These are phyloP conservation scores for Cyclospora cayetanensis DNA, from an alignment of 169 alveolate genomes.

Conservation along the genomic window DNA sequence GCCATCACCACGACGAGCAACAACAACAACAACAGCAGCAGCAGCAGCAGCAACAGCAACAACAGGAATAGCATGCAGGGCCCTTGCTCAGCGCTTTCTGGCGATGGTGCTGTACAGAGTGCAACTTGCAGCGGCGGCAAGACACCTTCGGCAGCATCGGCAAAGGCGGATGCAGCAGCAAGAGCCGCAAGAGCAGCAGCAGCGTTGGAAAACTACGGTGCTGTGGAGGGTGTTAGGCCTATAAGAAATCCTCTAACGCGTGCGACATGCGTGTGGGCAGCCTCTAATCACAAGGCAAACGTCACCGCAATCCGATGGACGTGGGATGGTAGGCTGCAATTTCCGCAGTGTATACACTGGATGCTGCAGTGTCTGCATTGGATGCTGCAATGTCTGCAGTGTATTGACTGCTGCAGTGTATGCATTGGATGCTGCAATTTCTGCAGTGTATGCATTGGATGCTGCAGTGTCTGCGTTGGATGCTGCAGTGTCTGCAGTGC, in stretches of 20 bases:
- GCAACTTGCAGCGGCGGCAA: slow-evolving; percentile 6
- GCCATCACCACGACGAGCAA: no score
- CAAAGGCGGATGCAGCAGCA: slow-evolving; percentile 28
- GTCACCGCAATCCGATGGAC: slow-evolving; percentile 58
- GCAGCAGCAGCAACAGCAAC: slow-evolving; percentile 21
- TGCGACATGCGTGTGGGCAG: slow-evolving; percentile 61
- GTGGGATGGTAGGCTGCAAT: slow-evolving; percentile 4
- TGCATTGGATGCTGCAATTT: no score
- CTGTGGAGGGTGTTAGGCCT: neutral
- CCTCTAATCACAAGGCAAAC: slow-evolving; percentile 58
- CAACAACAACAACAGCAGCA: no score
- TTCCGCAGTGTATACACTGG: neutral
- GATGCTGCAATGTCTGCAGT: neutral
- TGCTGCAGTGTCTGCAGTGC: no score
- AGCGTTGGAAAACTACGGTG: neutral
- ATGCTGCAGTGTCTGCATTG: neutral
- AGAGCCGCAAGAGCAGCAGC: slow-evolving; percentile 43
- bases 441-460: no score
- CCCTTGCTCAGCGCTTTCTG: no score
- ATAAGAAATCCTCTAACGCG: slow-evolving; percentile 24
- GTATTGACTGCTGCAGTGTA: no score
- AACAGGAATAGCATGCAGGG: no score
- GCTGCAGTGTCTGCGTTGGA: neutral
- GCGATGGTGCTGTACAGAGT: no score
- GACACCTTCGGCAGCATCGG: no score